Evolutionary conservation across 176 grass and related monocot species (phyloP).

Genomic region (Triticum aestivum): IWGSC_CS_RefSeq_v2.1 NC_057800.1:36671797-36672296

Average conservation of each 20-base stretch:
- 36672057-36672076: slow-evolving; percentile 11
- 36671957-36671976: background rate
- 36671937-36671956: background rate
- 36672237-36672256: slow-evolving; percentile 27
- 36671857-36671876: no score
- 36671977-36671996: slow-evolving; percentile 40
- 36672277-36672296: background rate
- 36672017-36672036: slow-evolving; percentile 37
- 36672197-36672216: slow-evolving; percentile 54
- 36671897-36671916: no score
- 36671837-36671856: no score
- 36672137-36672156: slow-evolving; percentile 16
- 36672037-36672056: slow-evolving; percentile 41
- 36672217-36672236: slow-evolving; percentile 56
- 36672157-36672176: slow-evolving; percentile 56
- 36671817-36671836: no score
- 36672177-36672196: slow-evolving; percentile 27
- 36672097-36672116: background rate
- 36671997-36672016: background rate
- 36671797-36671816: no score
- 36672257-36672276: slow-evolving; percentile 60
- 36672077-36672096: slow-evolving; percentile 5
- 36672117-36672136: slow-evolving; percentile 31
- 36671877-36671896: no score
- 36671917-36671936: no score